Percentiles rank a stretch among this genome's conserved stretches.
Evolutionary conservation across 225 moss, liverwort and hornwort species (phyloP).

Genomic region (Anthoceros angustus): DNA sequence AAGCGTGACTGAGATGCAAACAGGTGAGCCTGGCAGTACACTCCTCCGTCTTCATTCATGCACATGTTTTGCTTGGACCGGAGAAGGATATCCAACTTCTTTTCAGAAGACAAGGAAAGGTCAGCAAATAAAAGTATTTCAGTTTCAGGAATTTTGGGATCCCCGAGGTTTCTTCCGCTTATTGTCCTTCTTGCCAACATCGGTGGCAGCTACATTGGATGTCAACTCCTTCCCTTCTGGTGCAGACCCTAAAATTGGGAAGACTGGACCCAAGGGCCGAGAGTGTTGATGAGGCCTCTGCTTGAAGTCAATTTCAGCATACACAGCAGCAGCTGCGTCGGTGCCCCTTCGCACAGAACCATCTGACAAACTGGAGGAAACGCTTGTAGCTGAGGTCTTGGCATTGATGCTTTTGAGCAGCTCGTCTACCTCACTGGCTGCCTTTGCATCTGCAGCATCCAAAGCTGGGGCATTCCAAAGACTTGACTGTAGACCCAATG

Average conservation of each 20-base stretch:
- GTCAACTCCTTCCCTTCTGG: neutral
- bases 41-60: too few species aligned
- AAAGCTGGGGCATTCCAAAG: neutral
- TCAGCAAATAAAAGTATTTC: too few species aligned
- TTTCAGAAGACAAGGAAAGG: too few species aligned
- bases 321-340: neutral
- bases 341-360: neutral
- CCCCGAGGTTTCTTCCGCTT: neutral
- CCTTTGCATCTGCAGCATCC: neutral
- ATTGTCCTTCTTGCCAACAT: neutral
- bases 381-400: neutral
- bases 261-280: neutral
- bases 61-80: too few species aligned
- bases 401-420: neutral
- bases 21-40: too few species aligned
- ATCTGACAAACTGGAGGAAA: neutral
- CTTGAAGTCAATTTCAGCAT: neutral
- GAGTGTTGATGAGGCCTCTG: neutral
- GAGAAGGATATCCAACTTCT: too few species aligned
- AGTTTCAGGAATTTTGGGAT: neutral
- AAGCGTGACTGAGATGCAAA: too few species aligned
- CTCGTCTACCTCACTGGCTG: constrained; percentile 1
- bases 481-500: neutral
- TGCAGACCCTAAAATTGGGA: neutral
- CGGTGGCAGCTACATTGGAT: neutral